Conservation (phyloP, 148 eudicot species). For the Cornus controversa region DNA sequence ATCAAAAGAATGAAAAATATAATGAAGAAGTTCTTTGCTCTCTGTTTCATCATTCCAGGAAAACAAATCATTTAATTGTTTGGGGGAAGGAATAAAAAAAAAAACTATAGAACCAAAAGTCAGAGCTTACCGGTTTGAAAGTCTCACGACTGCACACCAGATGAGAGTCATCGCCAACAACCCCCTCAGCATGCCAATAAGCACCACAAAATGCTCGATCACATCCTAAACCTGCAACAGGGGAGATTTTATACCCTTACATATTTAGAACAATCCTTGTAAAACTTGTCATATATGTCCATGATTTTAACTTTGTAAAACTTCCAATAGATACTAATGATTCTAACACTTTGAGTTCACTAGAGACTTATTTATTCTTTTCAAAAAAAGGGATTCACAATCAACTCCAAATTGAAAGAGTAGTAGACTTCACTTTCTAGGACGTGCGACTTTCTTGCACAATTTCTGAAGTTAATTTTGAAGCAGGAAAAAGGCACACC, state of each 20-base stretch:
- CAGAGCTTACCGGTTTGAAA: slow-evolving; percentile 64
- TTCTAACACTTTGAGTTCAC: neutral
- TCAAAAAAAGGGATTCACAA: neutral
- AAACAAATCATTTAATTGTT: neutral
- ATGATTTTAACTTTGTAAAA: no score
- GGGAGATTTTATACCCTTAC: neutral
- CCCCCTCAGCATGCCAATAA: slow-evolving; percentile 70
- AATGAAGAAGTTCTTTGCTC: no score
- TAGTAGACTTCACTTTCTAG: neutral
- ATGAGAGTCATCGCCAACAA: slow-evolving; percentile 36
- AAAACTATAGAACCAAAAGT: neutral
- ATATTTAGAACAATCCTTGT: neutral
- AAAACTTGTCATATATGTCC: neutral
- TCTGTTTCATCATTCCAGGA: neutral
- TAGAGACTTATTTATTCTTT: neutral
- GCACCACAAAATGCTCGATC: slow-evolving; percentile 91
- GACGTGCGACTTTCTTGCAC: neutral
- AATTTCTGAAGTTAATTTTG: neutral
- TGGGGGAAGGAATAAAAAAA: neutral
- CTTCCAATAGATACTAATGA: neutral
- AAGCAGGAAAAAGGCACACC: neutral
- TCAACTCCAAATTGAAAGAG: no score
- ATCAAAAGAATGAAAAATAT: neutral
- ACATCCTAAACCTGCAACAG: slow-evolving; percentile 78
- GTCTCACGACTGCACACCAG: slow-evolving; percentile 65